phyloP scores from a whole-genome alignment of 2,329 filamentous ascomycete species.

The Xylaria sp. region DNA sequence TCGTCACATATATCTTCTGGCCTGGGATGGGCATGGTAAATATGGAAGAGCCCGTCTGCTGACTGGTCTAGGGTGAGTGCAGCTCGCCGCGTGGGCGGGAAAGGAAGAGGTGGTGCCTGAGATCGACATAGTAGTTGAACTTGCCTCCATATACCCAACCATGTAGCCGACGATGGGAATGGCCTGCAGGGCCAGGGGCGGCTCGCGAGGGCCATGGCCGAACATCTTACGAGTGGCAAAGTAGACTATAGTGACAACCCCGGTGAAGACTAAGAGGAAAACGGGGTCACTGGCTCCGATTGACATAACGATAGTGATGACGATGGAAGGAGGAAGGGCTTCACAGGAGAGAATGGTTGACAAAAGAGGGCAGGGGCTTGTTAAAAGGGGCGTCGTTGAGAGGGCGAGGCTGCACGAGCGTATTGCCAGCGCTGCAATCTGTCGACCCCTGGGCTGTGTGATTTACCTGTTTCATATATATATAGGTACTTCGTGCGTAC shows the following conservation, averaged over 20 bases:
- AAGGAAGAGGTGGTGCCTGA: constrained; percentile 27
- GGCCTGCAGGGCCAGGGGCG: constrained; percentile 34
- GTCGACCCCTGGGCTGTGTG: too few relatives aligned
- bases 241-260: constrained; percentile 10
- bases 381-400: too few relatives aligned
- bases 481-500: too few relatives aligned
- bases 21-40: constrained; percentile 46
- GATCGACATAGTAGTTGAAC: constrained; percentile 39
- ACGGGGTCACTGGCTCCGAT: background rate
- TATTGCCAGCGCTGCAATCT: too few relatives aligned
- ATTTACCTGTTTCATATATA: too few relatives aligned
- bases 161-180: constrained; percentile 39
- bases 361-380: too few relatives aligned
- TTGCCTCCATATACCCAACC: constrained; percentile 34
- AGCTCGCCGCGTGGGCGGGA: background rate
- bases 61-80: constrained; percentile 8
- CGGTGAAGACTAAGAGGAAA: constrained; percentile 3
- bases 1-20: constrained; percentile 46
- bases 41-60: constrained; percentile 36
- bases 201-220: constrained; percentile 37
- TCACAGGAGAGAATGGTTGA: too few relatives aligned
- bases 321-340: too few relatives aligned
- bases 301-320: background rate
- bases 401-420: too few relatives aligned
- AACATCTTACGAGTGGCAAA: constrained; percentile 19